Base-by-base conservation (phyloP, 1,284 basidiomycete species). In the Exobasidium rhododendri region DNA sequence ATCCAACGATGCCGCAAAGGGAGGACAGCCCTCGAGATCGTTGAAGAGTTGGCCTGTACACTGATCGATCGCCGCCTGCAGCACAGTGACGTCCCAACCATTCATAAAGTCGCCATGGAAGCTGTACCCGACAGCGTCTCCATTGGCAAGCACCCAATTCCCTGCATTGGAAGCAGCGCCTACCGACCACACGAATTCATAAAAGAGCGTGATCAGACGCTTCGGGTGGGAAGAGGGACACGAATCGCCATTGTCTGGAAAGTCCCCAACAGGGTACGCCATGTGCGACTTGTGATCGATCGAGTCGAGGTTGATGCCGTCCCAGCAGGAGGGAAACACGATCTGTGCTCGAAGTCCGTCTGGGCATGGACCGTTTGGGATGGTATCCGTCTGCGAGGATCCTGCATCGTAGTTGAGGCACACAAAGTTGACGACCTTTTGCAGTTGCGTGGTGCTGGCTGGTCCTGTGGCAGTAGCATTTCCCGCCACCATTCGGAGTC, bases 81-180 rank as follows among this genome's bases (percentile, higher is more conserved):
- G 77, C 1, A 80, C 80, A 10, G 62, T 74, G 31, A 52, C 61
- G 35, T 81, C 68, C 80, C 80, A 81, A 13, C 71, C 78, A 24
- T 82, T 83, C 70, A 83, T 80, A 72, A 85, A 85, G 72, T 85
- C 84, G 2, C 80, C 84, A 67, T 85, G 83, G 79, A 82, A 83
- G 0, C 82, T 82, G 68, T 81, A 83, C 1, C 65, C 69, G n/a
- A 65, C 49, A 7, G 67, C 43, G 53, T 73, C 69, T 7, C 71
- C 69, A 50, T 73, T 71, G 20, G 63, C 20, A 5, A 73, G 44
- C 2, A 73, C 69, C 58, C 58, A 64, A n/a, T 10, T 10, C 6
- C 46, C 13, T 10, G 11, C 24, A 47, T 26, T 14, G 11, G 14
- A 20, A 4, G 45, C 50, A n/a, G 64, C 63, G 20, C 51, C 32